Conservation (phyloP, 148 eudicot species). For the Rhododendron henanense region DNA sequence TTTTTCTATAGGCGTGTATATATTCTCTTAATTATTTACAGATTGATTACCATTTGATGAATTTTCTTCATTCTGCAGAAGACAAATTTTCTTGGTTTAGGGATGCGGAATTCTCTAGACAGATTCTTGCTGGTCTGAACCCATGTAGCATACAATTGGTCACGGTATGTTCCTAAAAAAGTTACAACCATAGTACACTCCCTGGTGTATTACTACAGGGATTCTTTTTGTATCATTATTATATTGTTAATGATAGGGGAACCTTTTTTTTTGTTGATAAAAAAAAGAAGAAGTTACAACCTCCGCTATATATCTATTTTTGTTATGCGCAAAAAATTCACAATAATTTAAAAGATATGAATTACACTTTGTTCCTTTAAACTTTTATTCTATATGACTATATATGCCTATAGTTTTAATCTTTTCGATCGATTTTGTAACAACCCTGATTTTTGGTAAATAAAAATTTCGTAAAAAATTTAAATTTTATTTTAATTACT, state of each 20-base stretch:
- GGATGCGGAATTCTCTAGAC: slow-evolving; percentile 73
- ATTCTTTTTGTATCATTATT: too few relatives aligned
- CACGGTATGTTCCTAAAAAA: slow-evolving; percentile 35
- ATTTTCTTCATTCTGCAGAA: slow-evolving; percentile 18
- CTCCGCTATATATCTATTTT: too few relatives aligned
- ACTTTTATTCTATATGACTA: neutral
- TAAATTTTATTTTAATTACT: too few relatives aligned
- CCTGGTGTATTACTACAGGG: too few relatives aligned
- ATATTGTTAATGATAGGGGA: too few relatives aligned
- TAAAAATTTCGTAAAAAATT: too few relatives aligned
- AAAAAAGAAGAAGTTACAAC: too few relatives aligned
- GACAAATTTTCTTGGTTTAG: slow-evolving; percentile 66
- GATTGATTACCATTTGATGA: neutral
- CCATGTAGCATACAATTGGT: slow-evolving; percentile 56
- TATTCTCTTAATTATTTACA: neutral
- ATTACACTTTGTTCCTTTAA: neutral
- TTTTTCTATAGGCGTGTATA: neutral
- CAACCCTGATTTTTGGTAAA: too few relatives aligned
- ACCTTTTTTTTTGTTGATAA: too few relatives aligned
- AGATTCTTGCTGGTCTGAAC: slow-evolving; percentile 79
- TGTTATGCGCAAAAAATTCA: neutral
- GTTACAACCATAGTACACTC: too few relatives aligned
- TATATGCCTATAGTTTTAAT: too few relatives aligned
- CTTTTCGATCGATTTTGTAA: neutral
- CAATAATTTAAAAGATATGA: neutral